A percentile compares a stretch with the other conserved stretches of the same genome.
These are phyloP conservation scores for Zopfochytrium polystomum DNA, from an alignment of 371 early-diverging fungal species.

Conservation along the genomic window DNA sequence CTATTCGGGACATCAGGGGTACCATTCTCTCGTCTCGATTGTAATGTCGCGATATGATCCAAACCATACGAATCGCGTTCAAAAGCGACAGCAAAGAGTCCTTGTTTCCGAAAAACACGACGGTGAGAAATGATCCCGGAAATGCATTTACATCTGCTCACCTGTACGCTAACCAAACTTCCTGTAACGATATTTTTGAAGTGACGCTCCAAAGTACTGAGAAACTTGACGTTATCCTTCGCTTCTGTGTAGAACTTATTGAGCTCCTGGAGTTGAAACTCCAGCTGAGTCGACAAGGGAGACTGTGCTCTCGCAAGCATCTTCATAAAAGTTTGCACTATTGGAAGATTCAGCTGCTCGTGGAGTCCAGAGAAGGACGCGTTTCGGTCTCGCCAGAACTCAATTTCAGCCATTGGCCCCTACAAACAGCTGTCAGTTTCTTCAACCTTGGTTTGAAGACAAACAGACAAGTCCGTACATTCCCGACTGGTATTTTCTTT, in stretches of 20 bases:
- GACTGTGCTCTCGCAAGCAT: constrained; percentile 41
- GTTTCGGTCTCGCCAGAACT: constrained; percentile 57
- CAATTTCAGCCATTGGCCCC: constrained; percentile 59
- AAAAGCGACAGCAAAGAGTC: constrained; percentile 54
- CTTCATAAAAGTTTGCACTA: constrained; percentile 45
- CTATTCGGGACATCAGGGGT: constrained; percentile 57
- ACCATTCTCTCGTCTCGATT: constrained; percentile 64
- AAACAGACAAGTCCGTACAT: constrained; percentile 32
- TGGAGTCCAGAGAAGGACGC: constrained; percentile 50
- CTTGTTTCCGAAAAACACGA: constrained; percentile 10
- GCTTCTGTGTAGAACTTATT: constrained; percentile 57
- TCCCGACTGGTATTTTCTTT: constrained; percentile 48
- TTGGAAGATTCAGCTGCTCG: constrained; percentile 53
- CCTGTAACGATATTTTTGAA: constrained; percentile 56
- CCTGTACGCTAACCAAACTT: constrained; percentile 44
- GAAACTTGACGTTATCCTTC: constrained; percentile 59
- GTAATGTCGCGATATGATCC: constrained; percentile 63
- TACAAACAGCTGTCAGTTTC: constrained; percentile 8
- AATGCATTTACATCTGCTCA: no score
- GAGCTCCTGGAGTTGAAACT: constrained; percentile 52
- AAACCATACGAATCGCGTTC: constrained; percentile 62
- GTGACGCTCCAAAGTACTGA: constrained; percentile 56
- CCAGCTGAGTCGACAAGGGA: constrained; percentile 42
- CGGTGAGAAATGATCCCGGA: not conserved
- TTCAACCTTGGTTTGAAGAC: not conserved